Percentiles rank a stretch among this genome's conserved stretches.
Evolutionary conservation across 169 alveolate genomes (phyloP).

Genomic region (Plasmodium billcollinsi): DNA sequence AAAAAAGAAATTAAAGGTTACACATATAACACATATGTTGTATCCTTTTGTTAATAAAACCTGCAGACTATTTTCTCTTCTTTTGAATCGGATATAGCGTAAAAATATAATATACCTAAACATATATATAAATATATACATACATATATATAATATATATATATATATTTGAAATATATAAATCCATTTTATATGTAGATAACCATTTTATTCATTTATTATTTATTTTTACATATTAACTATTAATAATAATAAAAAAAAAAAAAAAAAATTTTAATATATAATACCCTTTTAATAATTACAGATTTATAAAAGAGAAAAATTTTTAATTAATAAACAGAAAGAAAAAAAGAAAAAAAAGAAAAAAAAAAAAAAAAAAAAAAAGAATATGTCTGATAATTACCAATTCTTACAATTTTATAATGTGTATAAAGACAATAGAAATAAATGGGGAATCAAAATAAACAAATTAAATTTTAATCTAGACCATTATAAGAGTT

Average conservation of each 20-base stretch:
- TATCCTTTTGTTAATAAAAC: too few species aligned
- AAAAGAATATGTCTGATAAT: constrained; percentile 38
- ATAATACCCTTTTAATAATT: too few species aligned
- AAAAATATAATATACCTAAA: too few species aligned
- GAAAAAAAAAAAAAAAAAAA: not conserved
- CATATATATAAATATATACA: too few species aligned
- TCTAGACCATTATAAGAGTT: constrained; percentile 43
- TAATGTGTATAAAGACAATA: constrained; percentile 41
- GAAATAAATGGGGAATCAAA: constrained; percentile 56
- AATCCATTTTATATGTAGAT: too few species aligned
- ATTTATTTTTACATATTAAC: too few species aligned
- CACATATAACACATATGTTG: too few species aligned
- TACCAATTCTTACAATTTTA: constrained; percentile 22
- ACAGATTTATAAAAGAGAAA: too few species aligned
- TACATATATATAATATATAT: not conserved
- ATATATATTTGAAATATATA: not conserved
- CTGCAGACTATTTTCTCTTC: too few species aligned
- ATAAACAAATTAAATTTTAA: constrained; percentile 48
- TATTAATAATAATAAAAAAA: not conserved
- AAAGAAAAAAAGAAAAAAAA: not conserved
- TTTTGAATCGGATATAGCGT: too few species aligned
- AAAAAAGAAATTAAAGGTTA: too few species aligned
- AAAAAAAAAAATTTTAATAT: not conserved
- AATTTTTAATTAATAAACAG: not conserved
- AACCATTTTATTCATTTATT: too few species aligned